phyloP scores from a whole-genome alignment of 441 rosid species.

The Manihot esculenta region DNA sequence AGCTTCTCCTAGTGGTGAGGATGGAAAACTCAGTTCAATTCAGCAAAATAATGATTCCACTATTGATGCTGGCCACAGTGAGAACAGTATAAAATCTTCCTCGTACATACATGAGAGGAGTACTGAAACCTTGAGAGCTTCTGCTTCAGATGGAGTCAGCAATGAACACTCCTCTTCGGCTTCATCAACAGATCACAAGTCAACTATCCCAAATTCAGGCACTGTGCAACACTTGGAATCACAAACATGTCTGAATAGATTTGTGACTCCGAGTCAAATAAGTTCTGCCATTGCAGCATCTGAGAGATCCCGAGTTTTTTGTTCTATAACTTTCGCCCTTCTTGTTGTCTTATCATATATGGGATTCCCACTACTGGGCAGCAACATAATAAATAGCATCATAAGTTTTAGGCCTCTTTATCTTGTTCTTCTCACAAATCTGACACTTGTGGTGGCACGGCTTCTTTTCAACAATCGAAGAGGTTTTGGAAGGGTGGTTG shows the following conservation, averaged over 20 bases:
- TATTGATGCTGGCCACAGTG: conserved; percentile 18
- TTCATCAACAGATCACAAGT: conserved; percentile 31
- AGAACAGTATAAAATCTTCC: conserved; percentile 10
- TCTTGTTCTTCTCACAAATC: conserved; percentile 56
- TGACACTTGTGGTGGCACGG: conserved; percentile 46
- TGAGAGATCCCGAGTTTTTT: conserved; percentile 42
- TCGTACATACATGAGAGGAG: not conserved
- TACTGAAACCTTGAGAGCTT: conserved; percentile 23
- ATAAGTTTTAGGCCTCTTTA: conserved; percentile 66
- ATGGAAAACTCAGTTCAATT: not conserved
- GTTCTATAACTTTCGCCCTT: conserved; percentile 48
- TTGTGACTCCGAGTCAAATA: conserved; percentile 47
- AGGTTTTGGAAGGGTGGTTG: conserved; percentile 21
- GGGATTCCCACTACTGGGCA: conserved; percentile 55
- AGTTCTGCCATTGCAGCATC: conserved; percentile 59
- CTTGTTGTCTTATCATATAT: conserved; percentile 48
- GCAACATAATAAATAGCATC: conserved; percentile 33
- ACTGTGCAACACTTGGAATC: conserved; percentile 30
- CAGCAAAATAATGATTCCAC: conserved; percentile 14
- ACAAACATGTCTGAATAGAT: conserved; percentile 12
- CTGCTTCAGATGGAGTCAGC: conserved; percentile 25
- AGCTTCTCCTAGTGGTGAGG: conserved; percentile 25
- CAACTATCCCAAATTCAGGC: conserved; percentile 30
- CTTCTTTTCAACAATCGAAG: conserved; percentile 39
- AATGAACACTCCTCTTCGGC: conserved; percentile 24